Evolutionary conservation across 2,329 filamentous ascomycete genomes (phyloP).

Genomic region (Cordyceps militaris): DNA sequence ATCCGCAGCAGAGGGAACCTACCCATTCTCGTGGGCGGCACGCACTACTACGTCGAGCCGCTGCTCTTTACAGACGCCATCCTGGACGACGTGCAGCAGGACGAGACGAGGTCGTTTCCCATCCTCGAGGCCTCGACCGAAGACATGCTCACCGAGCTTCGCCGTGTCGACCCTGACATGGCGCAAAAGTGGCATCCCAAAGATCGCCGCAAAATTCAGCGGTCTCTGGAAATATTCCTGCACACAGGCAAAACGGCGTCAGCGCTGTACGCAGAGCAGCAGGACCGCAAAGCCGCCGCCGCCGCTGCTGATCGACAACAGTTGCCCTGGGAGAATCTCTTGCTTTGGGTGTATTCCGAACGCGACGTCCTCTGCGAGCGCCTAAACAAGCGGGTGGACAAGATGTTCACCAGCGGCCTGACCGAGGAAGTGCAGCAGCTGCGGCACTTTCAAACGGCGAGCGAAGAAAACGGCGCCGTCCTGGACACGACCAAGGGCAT

Average conservation of each 20-base stretch:
- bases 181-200: conserved; percentile 91
- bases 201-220: conserved; percentile 79
- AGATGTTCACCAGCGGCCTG: conserved; percentile 62
- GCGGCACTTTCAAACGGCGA: conserved; percentile 32
- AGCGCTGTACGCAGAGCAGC: conserved; percentile 79
- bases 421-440: conserved; percentile 43
- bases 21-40: conserved; percentile 88
- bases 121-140: conserved; percentile 68
- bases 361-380: conserved; percentile 60
- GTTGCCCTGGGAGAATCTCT: conserved; percentile 47
- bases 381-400: conserved; percentile 70
- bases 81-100: conserved; percentile 31
- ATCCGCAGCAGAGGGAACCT: conserved; percentile 72
- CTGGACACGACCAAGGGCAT: conserved; percentile 77
- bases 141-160: conserved; percentile 63
- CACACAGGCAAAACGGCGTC: conserved; percentile 76
- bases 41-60: conserved; percentile 90
- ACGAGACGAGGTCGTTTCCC: conserved; percentile 45
- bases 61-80: conserved; percentile 69
- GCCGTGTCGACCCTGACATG: conserved; percentile 81
- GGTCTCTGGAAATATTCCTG: conserved; percentile 85
- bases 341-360: conserved; percentile 85
- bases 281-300: conserved; percentile 28
- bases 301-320: conserved; percentile 18
- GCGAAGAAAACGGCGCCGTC: conserved; percentile 35